These are phyloP conservation scores for Madurella fahalii DNA, from an alignment of 2,329 filamentous ascomycete genomes.

Conservation along the genomic window DNA sequence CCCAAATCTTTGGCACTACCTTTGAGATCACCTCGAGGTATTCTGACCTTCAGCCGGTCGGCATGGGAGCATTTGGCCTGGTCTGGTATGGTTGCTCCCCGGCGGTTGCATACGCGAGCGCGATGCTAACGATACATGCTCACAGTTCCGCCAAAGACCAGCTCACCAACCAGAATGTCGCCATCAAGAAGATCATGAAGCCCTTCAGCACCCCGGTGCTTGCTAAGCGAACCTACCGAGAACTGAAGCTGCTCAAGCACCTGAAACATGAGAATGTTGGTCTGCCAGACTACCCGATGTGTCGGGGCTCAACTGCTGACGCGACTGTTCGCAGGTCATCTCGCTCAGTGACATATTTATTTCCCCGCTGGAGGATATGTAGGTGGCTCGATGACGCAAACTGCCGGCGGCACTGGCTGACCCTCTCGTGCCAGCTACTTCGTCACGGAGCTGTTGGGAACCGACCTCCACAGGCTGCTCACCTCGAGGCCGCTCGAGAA, in stretches of 20 bases:
- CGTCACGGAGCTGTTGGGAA: slow-evolving; percentile 94
- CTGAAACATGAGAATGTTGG: slow-evolving; percentile 90
- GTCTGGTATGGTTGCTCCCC: slow-evolving; percentile 64
- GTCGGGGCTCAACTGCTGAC: slow-evolving; percentile 19
- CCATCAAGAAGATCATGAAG: slow-evolving; percentile 99
- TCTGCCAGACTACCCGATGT: slow-evolving; percentile 5
- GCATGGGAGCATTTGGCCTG: slow-evolving; percentile 97
- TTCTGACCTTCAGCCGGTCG: slow-evolving; percentile 95
- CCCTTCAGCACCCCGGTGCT: slow-evolving; percentile 98
- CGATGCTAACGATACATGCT: slow-evolving; percentile 16
- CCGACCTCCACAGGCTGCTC: slow-evolving; percentile 90
- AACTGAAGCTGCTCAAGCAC: slow-evolving; percentile 96
- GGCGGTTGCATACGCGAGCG: neutral
- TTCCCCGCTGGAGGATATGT: slow-evolving; percentile 98
- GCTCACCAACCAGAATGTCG: slow-evolving; percentile 93
- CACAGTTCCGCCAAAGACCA: slow-evolving; percentile 94
- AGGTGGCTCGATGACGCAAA: slow-evolving; percentile 32
- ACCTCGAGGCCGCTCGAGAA: slow-evolving; percentile 96
- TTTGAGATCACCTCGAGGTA: slow-evolving; percentile 99
- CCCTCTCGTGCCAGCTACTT: slow-evolving; percentile 65
- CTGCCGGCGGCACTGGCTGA: slow-evolving; percentile 15
- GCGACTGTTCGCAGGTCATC: slow-evolving; percentile 64
- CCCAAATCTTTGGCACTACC: slow-evolving; percentile 98
- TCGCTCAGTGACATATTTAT: slow-evolving; percentile 99
- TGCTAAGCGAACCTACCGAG: slow-evolving; percentile 95